phyloP scores from a whole-genome alignment of 805 yeast species.

The Metahyphopichia silvanorum region DNA sequence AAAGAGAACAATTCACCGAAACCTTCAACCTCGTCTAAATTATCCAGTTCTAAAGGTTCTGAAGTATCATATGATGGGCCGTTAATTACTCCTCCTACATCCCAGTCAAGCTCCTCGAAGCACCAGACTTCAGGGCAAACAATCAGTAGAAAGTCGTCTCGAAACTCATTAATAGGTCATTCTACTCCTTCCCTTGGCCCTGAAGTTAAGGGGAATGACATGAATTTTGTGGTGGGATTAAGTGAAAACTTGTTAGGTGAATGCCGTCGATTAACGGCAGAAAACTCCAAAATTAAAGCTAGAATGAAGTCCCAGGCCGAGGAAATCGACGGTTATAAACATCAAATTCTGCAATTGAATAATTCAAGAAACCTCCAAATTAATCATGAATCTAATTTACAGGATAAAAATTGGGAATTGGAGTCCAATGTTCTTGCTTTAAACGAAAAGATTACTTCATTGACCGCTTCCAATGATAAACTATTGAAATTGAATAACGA shows the following conservation, averaged over 20 bases:
- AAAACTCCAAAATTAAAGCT: slow-evolving; percentile 46
- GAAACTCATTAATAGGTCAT: slow-evolving; percentile 10
- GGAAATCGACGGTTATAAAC: slow-evolving; percentile 38
- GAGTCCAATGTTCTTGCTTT: slow-evolving; percentile 49
- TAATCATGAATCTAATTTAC: slow-evolving; percentile 45
- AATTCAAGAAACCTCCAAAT: slow-evolving; percentile 31
- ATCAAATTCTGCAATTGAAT: slow-evolving; percentile 31
- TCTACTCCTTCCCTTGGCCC: slow-evolving; percentile 35
- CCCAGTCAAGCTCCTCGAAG: slow-evolving; percentile 1
- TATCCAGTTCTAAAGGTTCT: slow-evolving; percentile 5
- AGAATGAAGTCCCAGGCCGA: slow-evolving; percentile 41
- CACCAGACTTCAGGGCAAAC: background rate
- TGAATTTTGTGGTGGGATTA: slow-evolving; percentile 69
- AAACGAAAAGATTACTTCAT: slow-evolving; percentile 40
- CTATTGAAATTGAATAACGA: slow-evolving; percentile 30
- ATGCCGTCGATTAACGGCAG: slow-evolving; percentile 68
- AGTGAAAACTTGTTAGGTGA: slow-evolving; percentile 70
- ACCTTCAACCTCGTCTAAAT: background rate
- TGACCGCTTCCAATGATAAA: slow-evolving; percentile 39
- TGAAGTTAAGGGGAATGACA: slow-evolving; percentile 53
- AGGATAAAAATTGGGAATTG: slow-evolving; percentile 64
- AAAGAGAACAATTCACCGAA: slow-evolving; percentile 5
- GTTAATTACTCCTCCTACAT: slow-evolving; percentile 1
- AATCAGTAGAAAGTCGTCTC: slow-evolving; percentile 1
- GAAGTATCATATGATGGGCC: too few species aligned